A percentile compares a stretch with the other conserved stretches of the same genome.
These are phyloP conservation scores for Taphrina communis DNA, from an alignment of 1,139 yeast species.

Conservation along the genomic window DNA sequence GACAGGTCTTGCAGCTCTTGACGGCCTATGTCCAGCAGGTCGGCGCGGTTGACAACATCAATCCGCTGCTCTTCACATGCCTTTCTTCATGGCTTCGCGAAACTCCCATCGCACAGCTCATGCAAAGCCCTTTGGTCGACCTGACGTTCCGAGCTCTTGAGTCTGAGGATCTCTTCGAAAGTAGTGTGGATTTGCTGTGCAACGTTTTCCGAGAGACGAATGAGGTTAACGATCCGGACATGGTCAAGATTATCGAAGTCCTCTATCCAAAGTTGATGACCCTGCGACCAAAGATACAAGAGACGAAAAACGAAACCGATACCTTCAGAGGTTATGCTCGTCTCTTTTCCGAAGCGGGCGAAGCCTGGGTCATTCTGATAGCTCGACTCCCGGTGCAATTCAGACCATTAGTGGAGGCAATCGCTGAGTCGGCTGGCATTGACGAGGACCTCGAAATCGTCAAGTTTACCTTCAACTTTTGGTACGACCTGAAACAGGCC, in stretches of 20 bases:
- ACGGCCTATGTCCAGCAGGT: constrained; percentile 54
- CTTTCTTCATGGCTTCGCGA: constrained; percentile 90
- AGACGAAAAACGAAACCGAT: constrained; percentile 67
- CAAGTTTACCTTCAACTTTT: constrained; percentile 87
- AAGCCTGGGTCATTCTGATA: constrained; percentile 88
- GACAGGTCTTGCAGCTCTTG: constrained; percentile 62
- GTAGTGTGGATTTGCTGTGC: constrained; percentile 84
- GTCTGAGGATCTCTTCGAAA: constrained; percentile 69
- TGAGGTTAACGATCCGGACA: constrained; percentile 61
- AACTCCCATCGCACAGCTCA: constrained; percentile 70
- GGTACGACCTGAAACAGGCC: constrained; percentile 83
- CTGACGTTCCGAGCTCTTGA: constrained; percentile 72
- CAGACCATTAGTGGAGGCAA: constrained; percentile 73
- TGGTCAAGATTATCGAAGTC: constrained; percentile 66
- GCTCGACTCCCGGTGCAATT: constrained; percentile 76
- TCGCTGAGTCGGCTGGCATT: constrained; percentile 63
- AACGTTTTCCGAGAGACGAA: constrained; percentile 80
- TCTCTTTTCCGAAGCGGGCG: constrained; percentile 90
- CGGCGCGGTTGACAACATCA: constrained; percentile 50
- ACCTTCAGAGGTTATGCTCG: constrained; percentile 74
- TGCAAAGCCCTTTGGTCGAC: constrained; percentile 67
- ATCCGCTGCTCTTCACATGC: constrained; percentile 67
- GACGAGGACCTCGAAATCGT: constrained; percentile 87
- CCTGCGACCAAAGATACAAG: constrained; percentile 60
- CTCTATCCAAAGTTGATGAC: constrained; percentile 71